Conservation (phyloP, 2,329 filamentous ascomycete species). For the Cercospora canescens region DNA sequence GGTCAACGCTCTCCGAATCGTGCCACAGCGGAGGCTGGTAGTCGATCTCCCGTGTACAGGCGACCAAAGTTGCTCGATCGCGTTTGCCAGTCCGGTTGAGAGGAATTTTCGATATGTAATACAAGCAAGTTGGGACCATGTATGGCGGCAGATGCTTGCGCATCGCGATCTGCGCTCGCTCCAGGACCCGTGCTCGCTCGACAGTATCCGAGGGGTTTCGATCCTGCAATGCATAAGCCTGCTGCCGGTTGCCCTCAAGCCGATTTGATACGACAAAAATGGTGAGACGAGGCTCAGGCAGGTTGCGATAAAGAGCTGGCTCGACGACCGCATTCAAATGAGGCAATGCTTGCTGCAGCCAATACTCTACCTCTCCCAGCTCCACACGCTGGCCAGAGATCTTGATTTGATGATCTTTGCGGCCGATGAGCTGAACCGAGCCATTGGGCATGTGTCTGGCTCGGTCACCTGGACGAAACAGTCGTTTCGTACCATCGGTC, state of each 20-base stretch:
- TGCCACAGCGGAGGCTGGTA: background rate
- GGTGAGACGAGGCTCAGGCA: background rate
- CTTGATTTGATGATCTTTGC: conserved; percentile 70
- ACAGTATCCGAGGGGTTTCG: background rate
- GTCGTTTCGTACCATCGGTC: background rate
- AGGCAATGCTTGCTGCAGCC: background rate
- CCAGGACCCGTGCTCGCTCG: background rate
- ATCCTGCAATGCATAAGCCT: background rate
- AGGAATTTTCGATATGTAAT: background rate
- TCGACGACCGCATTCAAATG: background rate
- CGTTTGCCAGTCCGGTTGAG: background rate
- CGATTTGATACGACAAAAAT: background rate
- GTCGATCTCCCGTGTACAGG: background rate
- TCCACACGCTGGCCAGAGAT: conserved; percentile 40
- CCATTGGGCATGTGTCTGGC: conserved; percentile 39
- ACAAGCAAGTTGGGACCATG: background rate
- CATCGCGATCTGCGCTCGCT: background rate
- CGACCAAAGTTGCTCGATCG: background rate
- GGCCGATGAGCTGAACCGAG: conserved; percentile 21
- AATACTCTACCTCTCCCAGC: conserved; percentile 14
- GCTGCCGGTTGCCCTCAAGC: background rate
- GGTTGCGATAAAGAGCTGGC: background rate
- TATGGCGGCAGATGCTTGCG: background rate
- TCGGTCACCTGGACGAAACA: conserved; percentile 28
- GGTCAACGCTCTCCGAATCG: background rate